phyloP scores from a whole-genome alignment of 2,329 filamentous ascomycete genomes.

The Apiospora phragmitis region DNA sequence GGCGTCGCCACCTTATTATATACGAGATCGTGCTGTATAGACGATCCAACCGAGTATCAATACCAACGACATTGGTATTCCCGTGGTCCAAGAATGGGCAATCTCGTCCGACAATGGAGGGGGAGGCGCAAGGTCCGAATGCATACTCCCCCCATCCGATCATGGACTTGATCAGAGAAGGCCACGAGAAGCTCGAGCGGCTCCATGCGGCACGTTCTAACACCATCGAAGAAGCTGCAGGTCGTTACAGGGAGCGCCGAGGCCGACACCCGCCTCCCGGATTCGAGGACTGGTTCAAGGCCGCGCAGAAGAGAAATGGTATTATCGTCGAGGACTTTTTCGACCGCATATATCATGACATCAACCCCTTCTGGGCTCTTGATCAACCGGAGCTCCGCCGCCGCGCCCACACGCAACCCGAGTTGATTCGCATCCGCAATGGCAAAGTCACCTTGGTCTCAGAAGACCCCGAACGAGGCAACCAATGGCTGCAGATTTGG shows the following conservation, averaged over 20 bases:
- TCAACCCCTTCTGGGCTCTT: slow-evolving; percentile 61
- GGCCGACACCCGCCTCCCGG: slow-evolving; percentile 63
- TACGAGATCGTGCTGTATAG: not conserved
- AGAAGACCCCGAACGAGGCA: slow-evolving; percentile 35
- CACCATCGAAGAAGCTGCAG: slow-evolving; percentile 51
- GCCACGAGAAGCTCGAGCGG: slow-evolving; percentile 41
- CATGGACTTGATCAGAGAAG: slow-evolving; percentile 45
- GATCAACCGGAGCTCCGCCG: slow-evolving; percentile 40
- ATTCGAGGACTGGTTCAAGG: slow-evolving; percentile 59
- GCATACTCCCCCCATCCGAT: slow-evolving; percentile 42
- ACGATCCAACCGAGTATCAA: not conserved
- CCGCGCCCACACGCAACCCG: slow-evolving; percentile 41
- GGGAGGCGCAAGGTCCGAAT: not conserved
- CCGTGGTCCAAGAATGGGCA: not conserved
- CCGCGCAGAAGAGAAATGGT: slow-evolving; percentile 49
- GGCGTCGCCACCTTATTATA: not conserved
- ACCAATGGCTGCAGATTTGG: slow-evolving; percentile 49
- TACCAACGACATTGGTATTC: not conserved
- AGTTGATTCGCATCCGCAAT: slow-evolving; percentile 47
- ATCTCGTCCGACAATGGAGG: not conserved
- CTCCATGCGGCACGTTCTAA: slow-evolving; percentile 46
- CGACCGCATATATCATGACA: slow-evolving; percentile 63
- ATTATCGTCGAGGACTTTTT: slow-evolving; percentile 64
- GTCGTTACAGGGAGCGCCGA: slow-evolving; percentile 54
- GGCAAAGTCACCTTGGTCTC: slow-evolving; percentile 40